phyloP scores from a whole-genome alignment of 2,329 filamentous ascomycete genomes.

The Aspergillus sclerotialis region DNA sequence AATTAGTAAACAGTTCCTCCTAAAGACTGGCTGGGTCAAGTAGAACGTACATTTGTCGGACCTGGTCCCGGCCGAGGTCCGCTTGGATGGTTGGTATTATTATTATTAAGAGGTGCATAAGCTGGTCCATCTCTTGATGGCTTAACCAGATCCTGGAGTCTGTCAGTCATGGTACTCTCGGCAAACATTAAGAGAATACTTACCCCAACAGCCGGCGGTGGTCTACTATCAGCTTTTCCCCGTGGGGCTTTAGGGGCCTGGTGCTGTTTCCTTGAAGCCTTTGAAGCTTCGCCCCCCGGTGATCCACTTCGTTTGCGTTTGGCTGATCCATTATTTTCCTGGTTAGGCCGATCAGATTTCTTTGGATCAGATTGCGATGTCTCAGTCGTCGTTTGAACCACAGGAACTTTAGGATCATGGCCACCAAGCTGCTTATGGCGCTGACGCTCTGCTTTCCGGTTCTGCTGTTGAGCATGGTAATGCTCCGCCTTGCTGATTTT shows the following conservation, averaged over 20 bases:
- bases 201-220: slow-evolving; percentile 13
- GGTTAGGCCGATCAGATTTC: slow-evolving; percentile 6
- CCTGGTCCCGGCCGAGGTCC: slow-evolving; percentile 10
- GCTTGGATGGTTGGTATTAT: slow-evolving; percentile 9
- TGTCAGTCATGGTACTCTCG: slow-evolving; percentile 1
- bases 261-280: slow-evolving; percentile 20
- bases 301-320: slow-evolving; percentile 30
- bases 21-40: not conserved
- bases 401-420: slow-evolving; percentile 39
- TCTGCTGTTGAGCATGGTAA: slow-evolving; percentile 24
- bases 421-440: slow-evolving; percentile 36
- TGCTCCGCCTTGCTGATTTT: slow-evolving; percentile 32
- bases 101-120: slow-evolving; percentile 17
- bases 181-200: slow-evolving; percentile 4
- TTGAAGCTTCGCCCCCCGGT: slow-evolving; percentile 13
- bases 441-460: slow-evolving; percentile 30
- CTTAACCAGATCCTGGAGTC: slow-evolving; percentile 31
- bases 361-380: slow-evolving; percentile 8
- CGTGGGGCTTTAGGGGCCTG: slow-evolving; percentile 18
- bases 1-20: slow-evolving; percentile 9
- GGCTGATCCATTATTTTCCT: slow-evolving; percentile 7
- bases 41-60: slow-evolving; percentile 15
- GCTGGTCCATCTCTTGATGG: slow-evolving; percentile 32
- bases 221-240: slow-evolving; percentile 18
- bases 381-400: slow-evolving; percentile 24